Base-by-base conservation (phyloP, 768 basidiomycete genomes). In the Pleurotus giganteus region DNA sequence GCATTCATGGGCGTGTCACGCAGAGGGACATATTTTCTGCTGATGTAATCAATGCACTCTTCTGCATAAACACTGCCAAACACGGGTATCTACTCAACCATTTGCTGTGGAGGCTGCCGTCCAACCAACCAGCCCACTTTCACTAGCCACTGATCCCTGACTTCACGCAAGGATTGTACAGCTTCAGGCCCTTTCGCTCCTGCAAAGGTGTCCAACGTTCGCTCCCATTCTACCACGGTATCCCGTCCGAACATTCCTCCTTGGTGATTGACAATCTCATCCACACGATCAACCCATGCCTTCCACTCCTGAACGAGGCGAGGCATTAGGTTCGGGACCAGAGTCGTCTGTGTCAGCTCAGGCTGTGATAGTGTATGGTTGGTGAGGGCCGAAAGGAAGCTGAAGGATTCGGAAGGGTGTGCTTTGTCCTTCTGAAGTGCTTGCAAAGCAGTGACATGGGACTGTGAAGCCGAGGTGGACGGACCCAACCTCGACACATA, bases 41-140 rank as follows among this genome's bases (percentile, higher is more conserved):
- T n/a, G 34, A 11, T 17, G 39, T 15, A 13, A n/a, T 41, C 39
- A 13, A 19, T 17, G 7, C 39, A 13, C 12, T 15, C n/a, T n/a
- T n/a, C 19, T 41, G 12, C n/a, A n/a, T n/a, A n/a, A n/a, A n/a
- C n/a, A n/a, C n/a, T n/a, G n/a, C n/a, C n/a, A 37, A 5, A 23
- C 4, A 53, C 12, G 29, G 31, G 12, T 27, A 29, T n/a, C 19
- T 61, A 62, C 55, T 69, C 69, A 31, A 72, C 71, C 74, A 77
- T 78, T 17, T 65, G 63, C 32, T 70, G 65, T 13, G 66, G 66
- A 28, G 60, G 59, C n/a, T 65, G 66, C 57, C 74, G 69, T 3
- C 88, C 86, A 6, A 89, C 84, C 29, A 90, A 65, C 91, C 91
- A 93, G 1, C 91, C 90, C 23, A 89, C 89, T 63, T 82, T 87